A percentile compares a stretch with the other conserved stretches of the same genome.
Evolutionary conservation across 129 eudicot genomes (phyloP).

Genomic region (Lonicera japonica): DNA sequence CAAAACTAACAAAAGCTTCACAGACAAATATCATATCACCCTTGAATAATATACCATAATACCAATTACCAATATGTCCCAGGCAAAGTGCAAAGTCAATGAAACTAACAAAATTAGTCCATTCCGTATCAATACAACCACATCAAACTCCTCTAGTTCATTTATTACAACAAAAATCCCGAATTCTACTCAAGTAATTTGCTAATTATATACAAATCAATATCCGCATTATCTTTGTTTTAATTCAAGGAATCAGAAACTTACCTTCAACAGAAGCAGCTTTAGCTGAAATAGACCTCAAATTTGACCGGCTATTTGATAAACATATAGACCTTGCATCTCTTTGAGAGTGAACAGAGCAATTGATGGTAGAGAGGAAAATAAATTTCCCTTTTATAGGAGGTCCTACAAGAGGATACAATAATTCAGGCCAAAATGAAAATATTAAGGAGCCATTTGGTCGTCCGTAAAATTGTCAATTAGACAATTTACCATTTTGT

Average conservation of each 20-base stretch:
- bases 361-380: slow-evolving; percentile 14
- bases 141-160: too few species aligned
- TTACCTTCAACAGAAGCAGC: slow-evolving; percentile 71
- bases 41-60: too few species aligned
- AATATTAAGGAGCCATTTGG: too few species aligned
- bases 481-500: too few species aligned
- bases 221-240: not conserved
- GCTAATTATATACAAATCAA: too few species aligned
- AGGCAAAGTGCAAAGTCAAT: not conserved
- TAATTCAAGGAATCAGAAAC: not conserved
- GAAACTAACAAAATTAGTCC: slow-evolving; percentile 1
- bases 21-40: too few species aligned
- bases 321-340: slow-evolving; percentile 23
- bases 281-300: slow-evolving; percentile 30
- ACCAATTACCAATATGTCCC: not conserved
- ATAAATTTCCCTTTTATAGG: slow-evolving; percentile 17
- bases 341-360: slow-evolving; percentile 29
- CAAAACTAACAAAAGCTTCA: too few species aligned
- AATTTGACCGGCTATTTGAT: slow-evolving; percentile 9
- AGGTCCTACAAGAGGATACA: slow-evolving; percentile 14
- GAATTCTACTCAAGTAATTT: not conserved
- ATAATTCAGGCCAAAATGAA: slow-evolving; percentile 9
- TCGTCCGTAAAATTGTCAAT: too few species aligned
- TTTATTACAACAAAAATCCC: not conserved
- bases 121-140: too few species aligned